These are phyloP conservation scores for Quercus engelmannii DNA, from an alignment of 306 rosid species.

Conservation along the genomic window DNA sequence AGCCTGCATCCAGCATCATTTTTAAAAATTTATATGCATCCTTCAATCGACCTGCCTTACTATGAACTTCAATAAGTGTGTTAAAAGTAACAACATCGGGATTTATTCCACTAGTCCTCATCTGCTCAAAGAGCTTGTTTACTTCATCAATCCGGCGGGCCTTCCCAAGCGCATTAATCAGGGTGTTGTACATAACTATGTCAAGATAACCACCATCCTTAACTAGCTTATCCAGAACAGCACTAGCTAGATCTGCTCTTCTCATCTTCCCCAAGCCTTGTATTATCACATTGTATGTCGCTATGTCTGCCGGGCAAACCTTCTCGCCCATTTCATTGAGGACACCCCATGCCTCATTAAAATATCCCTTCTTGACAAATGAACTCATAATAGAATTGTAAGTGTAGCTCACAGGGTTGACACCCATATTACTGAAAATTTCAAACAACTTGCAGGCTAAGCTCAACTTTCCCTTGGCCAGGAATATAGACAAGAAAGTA, in stretches of 20 bases:
- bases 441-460: constrained; percentile 88
- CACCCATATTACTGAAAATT: constrained; percentile 73
- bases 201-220: constrained; percentile 91
- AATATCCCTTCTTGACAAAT: constrained; percentile 88
- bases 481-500: constrained; percentile 76
- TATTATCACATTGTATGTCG: constrained; percentile 83
- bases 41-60: constrained; percentile 78
- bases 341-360: constrained; percentile 71
- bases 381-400: constrained; percentile 88
- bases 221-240: constrained; percentile 73
- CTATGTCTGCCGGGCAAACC: constrained; percentile 74
- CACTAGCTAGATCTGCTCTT: constrained; percentile 86
- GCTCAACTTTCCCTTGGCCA: constrained; percentile 85
- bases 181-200: constrained; percentile 86
- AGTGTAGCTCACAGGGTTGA: constrained; percentile 65
- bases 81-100: constrained; percentile 88
- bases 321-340: constrained; percentile 73
- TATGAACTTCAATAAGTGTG: constrained; percentile 87
- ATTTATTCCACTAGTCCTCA: constrained; percentile 70
- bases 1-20: constrained; percentile 90
- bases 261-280: constrained; percentile 96
- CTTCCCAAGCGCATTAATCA: constrained; percentile 83
- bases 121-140: constrained; percentile 73
- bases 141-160: constrained; percentile 74
- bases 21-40: constrained; percentile 80